Conservation (phyloP, 2,329 filamentous ascomycete species). For the Aspergillus pseudonomiae region DNA sequence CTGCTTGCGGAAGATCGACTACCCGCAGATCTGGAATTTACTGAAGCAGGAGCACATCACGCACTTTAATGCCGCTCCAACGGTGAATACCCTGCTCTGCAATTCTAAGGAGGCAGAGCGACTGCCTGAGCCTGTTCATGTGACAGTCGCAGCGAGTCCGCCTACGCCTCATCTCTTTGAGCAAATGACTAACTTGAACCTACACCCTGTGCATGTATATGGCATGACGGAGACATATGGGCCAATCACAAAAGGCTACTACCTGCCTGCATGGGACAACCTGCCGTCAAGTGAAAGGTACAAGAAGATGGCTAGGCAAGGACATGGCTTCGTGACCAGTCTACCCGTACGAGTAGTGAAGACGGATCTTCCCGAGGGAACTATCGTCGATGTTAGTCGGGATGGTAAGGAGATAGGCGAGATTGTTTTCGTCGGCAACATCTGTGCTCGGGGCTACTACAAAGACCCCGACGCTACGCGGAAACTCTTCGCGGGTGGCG, state of each 20-base stretch:
- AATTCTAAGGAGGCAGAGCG: slow-evolving; percentile 73
- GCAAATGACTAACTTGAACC: slow-evolving; percentile 84
- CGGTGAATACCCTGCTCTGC: slow-evolving; percentile 92
- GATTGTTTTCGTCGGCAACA: slow-evolving; percentile 87
- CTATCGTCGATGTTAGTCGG: slow-evolving; percentile 67
- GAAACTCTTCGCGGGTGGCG: slow-evolving; percentile 85
- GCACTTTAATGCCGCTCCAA: slow-evolving; percentile 94
- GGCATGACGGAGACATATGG: slow-evolving; percentile 89
- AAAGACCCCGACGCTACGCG: slow-evolving; percentile 83
- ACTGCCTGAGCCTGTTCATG: slow-evolving; percentile 72
- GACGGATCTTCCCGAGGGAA: slow-evolving; percentile 69
- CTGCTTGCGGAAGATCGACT: slow-evolving; percentile 92
- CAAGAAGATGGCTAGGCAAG: slow-evolving; percentile 87
- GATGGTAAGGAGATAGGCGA: slow-evolving; percentile 79
- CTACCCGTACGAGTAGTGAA: slow-evolving; percentile 82
- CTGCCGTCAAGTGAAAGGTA: slow-evolving; percentile 78
- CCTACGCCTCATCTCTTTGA: slow-evolving; percentile 90
- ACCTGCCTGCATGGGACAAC: slow-evolving; percentile 80
- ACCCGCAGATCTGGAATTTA: slow-evolving; percentile 86
- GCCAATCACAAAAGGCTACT: slow-evolving; percentile 91
- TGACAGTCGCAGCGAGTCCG: slow-evolving; percentile 90
- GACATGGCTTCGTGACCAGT: slow-evolving; percentile 85
- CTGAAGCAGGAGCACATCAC: slow-evolving; percentile 85
- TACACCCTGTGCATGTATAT: slow-evolving; percentile 91
- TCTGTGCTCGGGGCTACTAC: slow-evolving; percentile 89